Base-by-base conservation (phyloP, 257 asterid genomes). In the Euphrasia confusa region DNA sequence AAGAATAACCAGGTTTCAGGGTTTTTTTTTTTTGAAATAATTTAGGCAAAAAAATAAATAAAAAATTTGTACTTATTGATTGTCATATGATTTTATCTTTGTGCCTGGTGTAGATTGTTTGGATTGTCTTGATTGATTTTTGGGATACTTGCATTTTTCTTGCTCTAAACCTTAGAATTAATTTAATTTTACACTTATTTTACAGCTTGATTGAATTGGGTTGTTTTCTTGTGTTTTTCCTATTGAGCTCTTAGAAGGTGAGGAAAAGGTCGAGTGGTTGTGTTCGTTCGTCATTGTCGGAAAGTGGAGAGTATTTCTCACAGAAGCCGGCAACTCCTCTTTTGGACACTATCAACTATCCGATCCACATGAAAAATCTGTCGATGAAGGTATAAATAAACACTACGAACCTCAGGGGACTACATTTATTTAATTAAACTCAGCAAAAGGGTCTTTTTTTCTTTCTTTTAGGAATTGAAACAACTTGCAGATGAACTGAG, bases 291-390 rank as follows among this genome's bases (percentile, higher is more conserved):
- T 70, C 96, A 39, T 64, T 86, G 49, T 77, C 99, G 24, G 95
- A 86, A 63, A 69, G 75, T 17, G 97, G 81, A 60, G 97, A 92
- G 73, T 92, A 92, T 73, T 78, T 72, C 74, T 83, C 96, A 2
- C 95, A 92, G 71, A 83, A 84, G 70, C 99, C 99, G 21, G 97
- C 94, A 58, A 92, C 99, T 69, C 99, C 99, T 61, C 87, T 92
- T 64, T 59, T 92, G 81, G 99, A 92, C 80, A 92, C 97, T 4
- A 75, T 92, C 66, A 92, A 86, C 75, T 92, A 81, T 72, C 99
- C 99, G 28, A 79, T 92, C 73, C 99, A 92, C 78, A 86, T 89
- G 96, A 92, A 92, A 70, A 92, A 89, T 74, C 96, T 92, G 17
- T 86, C 99, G 11, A 24, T 66, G 13, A 92, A 92, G 99, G 99